A percentile compares a stretch with the other conserved stretches of the same genome.
Evolutionary conservation across 2,329 filamentous ascomycete species (phyloP).

Genomic region (Immersiporthe knoxdaviesiana): DNA sequence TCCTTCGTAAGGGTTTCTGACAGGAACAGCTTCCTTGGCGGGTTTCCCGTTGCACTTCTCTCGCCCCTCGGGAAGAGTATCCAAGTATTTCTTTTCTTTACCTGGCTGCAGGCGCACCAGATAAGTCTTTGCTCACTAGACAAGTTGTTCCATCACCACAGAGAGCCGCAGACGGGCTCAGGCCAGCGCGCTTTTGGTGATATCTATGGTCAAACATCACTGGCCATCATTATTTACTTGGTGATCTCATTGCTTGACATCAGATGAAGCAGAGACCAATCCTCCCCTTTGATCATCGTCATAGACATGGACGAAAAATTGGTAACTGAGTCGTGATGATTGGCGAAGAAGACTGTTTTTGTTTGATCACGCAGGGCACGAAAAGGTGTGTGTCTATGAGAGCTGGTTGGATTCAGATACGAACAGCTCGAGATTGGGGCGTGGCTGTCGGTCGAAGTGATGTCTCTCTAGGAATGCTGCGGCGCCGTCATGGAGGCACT

Average conservation of each 20-base stretch:
- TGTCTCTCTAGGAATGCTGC: neutral
- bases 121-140: neutral
- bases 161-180: too few relatives aligned
- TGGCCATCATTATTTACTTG: too few relatives aligned
- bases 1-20: neutral
- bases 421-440: neutral
- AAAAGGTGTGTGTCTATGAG: neutral
- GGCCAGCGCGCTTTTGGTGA: too few relatives aligned
- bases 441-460: neutral
- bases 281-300: too few relatives aligned
- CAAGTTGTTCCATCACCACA: too few relatives aligned
- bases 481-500: neutral
- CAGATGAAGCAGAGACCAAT: too few relatives aligned
- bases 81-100: neutral
- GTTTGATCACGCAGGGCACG: neutral
- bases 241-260: too few relatives aligned
- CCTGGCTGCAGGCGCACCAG: neutral
- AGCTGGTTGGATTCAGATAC: neutral
- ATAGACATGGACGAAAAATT: too few relatives aligned
- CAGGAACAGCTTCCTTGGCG: slow-evolving; percentile 5
- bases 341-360: neutral
- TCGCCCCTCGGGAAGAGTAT: too few relatives aligned
- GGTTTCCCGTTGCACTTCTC: too few relatives aligned
- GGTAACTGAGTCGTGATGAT: too few relatives aligned
- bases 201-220: too few relatives aligned